Conservation (phyloP, 2,329 filamentous ascomycete species). For the Sclerotinia glacialis region DNA sequence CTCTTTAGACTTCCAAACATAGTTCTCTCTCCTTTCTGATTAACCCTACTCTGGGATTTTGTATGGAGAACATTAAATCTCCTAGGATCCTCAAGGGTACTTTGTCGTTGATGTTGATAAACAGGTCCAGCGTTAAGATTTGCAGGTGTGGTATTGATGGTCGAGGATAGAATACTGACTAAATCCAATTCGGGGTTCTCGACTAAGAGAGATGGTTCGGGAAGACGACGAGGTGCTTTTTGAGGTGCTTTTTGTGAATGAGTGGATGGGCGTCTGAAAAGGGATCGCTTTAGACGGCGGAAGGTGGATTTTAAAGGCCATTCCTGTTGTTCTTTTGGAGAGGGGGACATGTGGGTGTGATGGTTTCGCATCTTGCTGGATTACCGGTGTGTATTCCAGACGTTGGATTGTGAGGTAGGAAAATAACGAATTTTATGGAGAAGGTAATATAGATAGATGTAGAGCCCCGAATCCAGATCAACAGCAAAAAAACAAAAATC, state of each 20-base stretch:
- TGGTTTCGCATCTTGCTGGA: not conserved
- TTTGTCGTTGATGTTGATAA: not conserved
- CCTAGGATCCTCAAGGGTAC: slow-evolving; percentile 5
- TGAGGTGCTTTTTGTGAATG: not conserved
- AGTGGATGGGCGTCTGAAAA: not conserved
- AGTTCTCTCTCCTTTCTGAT: not conserved
- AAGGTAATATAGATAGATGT: not conserved
- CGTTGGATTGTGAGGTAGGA: not conserved
- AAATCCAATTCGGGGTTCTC: slow-evolving; percentile 1
- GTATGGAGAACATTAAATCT: slow-evolving; percentile 9
- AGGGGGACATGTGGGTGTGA: not conserved
- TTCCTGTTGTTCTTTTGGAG: too few relatives aligned
- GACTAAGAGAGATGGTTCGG: not conserved
- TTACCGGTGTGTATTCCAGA: too few relatives aligned
- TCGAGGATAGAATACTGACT: not conserved
- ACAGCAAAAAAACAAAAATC: not conserved
- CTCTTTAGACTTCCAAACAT: not conserved
- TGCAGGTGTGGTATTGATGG: slow-evolving; percentile 3
- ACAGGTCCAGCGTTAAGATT: not conserved
- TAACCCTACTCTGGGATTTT: not conserved
- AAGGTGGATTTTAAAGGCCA: not conserved
- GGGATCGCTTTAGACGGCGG: not conserved
- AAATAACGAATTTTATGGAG: not conserved
- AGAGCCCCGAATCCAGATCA: not conserved
- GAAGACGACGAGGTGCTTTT: not conserved